Percentiles rank a stretch among this genome's conserved stretches.
Evolutionary conservation across 2,329 filamentous ascomycete species (phyloP).

Genomic region (Aspergillus eucalypticola): DNA sequence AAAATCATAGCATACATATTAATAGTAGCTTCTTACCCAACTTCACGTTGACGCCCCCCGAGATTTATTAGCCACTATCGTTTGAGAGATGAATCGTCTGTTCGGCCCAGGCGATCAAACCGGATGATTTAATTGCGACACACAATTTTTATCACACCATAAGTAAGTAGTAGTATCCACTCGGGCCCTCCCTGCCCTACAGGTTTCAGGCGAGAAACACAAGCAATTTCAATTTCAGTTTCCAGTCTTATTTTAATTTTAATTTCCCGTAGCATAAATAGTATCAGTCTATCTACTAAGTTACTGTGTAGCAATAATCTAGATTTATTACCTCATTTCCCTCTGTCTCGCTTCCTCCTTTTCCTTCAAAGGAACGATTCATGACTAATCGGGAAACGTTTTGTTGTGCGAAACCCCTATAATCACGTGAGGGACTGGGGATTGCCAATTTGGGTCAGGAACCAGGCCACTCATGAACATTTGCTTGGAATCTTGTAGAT

Average conservation of each 20-base stretch:
- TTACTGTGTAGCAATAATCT: no score
- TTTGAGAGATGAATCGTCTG: not conserved
- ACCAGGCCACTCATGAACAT: not conserved
- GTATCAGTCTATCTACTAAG: no score
- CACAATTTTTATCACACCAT: no score
- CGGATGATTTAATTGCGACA: not conserved
- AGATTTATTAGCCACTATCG: not conserved
- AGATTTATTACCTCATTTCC: no score
- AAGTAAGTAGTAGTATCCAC: not conserved
- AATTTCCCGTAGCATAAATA: not conserved
- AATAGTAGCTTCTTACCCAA: not conserved
- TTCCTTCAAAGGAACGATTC: not conserved
- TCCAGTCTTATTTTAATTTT: not conserved
- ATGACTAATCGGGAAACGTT: not conserved
- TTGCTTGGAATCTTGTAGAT: no score
- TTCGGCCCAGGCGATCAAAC: not conserved
- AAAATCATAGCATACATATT: not conserved
- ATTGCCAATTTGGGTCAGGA: not conserved
- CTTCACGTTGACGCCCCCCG: not conserved
- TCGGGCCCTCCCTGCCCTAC: not conserved
- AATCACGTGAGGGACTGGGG: not conserved
- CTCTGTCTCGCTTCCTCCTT: not conserved
- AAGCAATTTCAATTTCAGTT: not conserved
- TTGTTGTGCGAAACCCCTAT: not conserved
- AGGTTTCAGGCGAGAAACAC: not conserved